Evolutionary conservation across 192 early-diverging fungal species (phyloP), one percentile per base, ranked within the genome.

Genomic region (Coemansia sp.): DNA sequence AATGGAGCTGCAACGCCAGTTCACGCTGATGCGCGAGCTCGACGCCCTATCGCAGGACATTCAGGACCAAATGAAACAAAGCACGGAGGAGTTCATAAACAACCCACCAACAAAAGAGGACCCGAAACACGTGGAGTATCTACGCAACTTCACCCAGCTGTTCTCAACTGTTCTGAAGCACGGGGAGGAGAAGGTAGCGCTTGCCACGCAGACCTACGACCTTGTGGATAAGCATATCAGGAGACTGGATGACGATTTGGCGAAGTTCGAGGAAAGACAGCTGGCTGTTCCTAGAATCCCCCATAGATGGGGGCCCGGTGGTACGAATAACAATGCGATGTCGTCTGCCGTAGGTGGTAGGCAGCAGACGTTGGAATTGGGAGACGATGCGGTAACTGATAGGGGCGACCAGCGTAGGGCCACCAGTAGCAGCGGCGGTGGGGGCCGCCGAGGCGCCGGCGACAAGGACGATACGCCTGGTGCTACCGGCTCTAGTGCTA

Each of bases 151-250:
- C 60, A 22, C 71, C 15, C 78, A 80, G 51, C 75, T 86, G 15
- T 88, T 96, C 48, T 89, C 88, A 11, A 92, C 91, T 5, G 90
- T 87, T 45, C 76, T 95, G 19, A 91, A 93, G 69, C 87, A 94
- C 61, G 94, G 94, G 8, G 93, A 97, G 67, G 95, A 98, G 59
- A 99, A 97, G 66, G 94, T 98, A 3, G 88, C 93, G 0, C 72
- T 99, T 32, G 97, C 97, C 13, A 91, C 90, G 43, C 90, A 96
- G 43, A 96, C 95, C 0, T 98, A 93, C 69, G 95, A 99, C 63
- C 84, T 92, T 71, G 96, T 96, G 72, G 96, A 98, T 67, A 87
- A 91, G 61, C 94, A 96, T 76, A 91, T 94, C 46, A 85, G 92
- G 22, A 85, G 92, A 40, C 72, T 98, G 21, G 96, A 98, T 64